These are phyloP conservation scores for Liquidambar formosana DNA, from an alignment of 164 flowering plant species.

Conservation along the genomic window DNA sequence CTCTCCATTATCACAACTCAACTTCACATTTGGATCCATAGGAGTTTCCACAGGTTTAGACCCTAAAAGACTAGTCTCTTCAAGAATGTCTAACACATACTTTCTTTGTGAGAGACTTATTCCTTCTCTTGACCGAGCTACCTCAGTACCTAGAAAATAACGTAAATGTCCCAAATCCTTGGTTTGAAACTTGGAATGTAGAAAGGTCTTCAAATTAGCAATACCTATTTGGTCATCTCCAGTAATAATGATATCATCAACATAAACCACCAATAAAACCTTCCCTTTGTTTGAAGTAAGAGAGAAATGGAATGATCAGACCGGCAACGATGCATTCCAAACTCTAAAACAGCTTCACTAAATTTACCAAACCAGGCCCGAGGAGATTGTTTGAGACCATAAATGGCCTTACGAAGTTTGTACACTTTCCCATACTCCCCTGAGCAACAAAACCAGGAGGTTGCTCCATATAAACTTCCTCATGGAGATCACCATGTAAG, in stretches of 20 bases:
- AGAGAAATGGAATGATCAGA: neutral
- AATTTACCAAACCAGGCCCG: neutral
- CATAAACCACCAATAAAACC: neutral
- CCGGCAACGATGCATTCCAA: neutral
- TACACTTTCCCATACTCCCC: neutral
- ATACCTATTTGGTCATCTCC: neutral
- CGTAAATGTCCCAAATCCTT: neutral
- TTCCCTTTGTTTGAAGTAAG: neutral
- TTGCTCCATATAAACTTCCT: neutral
- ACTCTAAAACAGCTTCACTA: neutral
- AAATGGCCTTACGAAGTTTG: neutral
- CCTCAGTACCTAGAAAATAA: neutral
- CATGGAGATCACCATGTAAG: too few relatives aligned
- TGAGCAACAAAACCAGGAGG: neutral
- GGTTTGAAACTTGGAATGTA: neutral
- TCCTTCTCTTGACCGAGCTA: neutral
- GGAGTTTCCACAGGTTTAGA: neutral
- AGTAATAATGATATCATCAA: neutral
- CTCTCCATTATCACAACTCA: neutral
- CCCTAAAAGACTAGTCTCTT: neutral
- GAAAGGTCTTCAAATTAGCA: neutral
- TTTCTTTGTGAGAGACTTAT: neutral
- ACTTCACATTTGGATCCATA: neutral
- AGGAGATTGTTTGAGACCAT: slow-evolving; percentile 2
- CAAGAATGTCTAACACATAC: neutral